phyloP scores from a whole-genome alignment of 2,329 filamentous ascomycete species.

The Plenodomus biglobosus region DNA sequence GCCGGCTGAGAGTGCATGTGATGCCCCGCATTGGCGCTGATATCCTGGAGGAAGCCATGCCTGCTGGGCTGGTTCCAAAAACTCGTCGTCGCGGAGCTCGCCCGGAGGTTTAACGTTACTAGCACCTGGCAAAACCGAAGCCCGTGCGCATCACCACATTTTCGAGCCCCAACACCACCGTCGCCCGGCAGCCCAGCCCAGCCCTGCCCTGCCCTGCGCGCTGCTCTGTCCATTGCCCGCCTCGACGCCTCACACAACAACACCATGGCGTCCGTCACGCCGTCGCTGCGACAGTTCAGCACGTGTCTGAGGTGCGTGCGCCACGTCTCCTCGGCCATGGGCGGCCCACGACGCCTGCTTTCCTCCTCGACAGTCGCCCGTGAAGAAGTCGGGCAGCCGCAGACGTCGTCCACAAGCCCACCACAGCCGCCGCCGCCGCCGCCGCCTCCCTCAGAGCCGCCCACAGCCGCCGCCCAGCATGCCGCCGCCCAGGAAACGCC shows the following conservation, averaged over 20 bases:
- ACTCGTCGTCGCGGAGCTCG: slow-evolving; percentile 29
- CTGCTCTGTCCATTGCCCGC: slow-evolving; percentile 6
- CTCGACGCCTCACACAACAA: slow-evolving; percentile 12
- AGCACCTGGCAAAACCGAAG: neutral
- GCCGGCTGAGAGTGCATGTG: slow-evolving; percentile 32
- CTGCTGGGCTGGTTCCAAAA: slow-evolving; percentile 26
- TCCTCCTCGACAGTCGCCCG: slow-evolving; percentile 49
- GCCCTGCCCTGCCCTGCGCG: neutral
- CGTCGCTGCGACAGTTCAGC: slow-evolving; percentile 38
- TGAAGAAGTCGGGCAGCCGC: slow-evolving; percentile 48
- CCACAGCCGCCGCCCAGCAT: slow-evolving; percentile 14
- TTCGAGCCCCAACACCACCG: slow-evolving; percentile 11
- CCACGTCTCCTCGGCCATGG: slow-evolving; percentile 33
- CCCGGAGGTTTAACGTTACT: slow-evolving; percentile 24
- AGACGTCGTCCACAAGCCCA: slow-evolving; percentile 21
- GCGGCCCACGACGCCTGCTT: slow-evolving; percentile 47
- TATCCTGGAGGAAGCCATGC: slow-evolving; percentile 47
- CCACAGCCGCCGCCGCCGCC: slow-evolving; percentile 19
- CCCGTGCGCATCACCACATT: slow-evolving; percentile 21
- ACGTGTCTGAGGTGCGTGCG: slow-evolving; percentile 41
- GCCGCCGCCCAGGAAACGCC: slow-evolving; percentile 16
- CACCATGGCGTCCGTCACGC: slow-evolving; percentile 40
- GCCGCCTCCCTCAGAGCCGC: slow-evolving; percentile 18
- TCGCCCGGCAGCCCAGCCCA: slow-evolving; percentile 9
- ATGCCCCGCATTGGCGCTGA: slow-evolving; percentile 42